phyloP scores from a whole-genome alignment of 441 rosid species.

The Jatropha podagrica region DNA sequence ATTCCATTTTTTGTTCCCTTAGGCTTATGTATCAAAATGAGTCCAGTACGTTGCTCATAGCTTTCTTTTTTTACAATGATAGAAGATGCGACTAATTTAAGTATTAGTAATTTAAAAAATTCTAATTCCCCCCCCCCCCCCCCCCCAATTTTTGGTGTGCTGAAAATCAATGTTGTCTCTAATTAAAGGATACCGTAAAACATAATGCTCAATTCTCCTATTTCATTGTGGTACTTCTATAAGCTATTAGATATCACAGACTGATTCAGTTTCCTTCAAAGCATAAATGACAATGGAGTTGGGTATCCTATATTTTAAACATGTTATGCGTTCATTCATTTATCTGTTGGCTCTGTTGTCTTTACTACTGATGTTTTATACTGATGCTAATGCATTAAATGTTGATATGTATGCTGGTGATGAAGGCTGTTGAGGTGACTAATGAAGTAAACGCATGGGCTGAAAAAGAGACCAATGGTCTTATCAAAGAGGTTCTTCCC shows the following conservation, averaged over 20 bases:
- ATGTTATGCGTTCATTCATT: not conserved
- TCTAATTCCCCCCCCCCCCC: not conserved
- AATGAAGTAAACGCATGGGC: slow-evolving; percentile 75
- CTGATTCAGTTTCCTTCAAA: not conserved
- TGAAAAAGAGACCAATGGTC: slow-evolving; percentile 66
- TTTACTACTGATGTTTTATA: not conserved
- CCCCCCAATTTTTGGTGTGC: not conserved
- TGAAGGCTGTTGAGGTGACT: slow-evolving; percentile 64
- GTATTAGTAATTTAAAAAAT: not conserved
- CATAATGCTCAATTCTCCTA: not conserved
- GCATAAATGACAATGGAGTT: not conserved
- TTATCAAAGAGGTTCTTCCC: slow-evolving; percentile 70
- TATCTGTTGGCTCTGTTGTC: not conserved
- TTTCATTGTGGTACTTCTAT: not conserved
- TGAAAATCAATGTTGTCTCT: not conserved
- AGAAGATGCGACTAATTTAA: not conserved
- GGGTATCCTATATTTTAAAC: not conserved
- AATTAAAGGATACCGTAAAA: not conserved
- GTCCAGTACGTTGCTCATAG: not conserved
- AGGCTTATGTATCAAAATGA: not conserved
- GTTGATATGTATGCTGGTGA: slow-evolving; percentile 24
- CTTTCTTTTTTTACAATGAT: not conserved
- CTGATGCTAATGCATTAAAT: not conserved
- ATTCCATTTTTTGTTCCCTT: not conserved
- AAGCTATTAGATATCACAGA: not conserved